Conservation (phyloP, 2,329 filamentous ascomycete genomes). For the Dothidotthia symphoricarpi region DNA sequence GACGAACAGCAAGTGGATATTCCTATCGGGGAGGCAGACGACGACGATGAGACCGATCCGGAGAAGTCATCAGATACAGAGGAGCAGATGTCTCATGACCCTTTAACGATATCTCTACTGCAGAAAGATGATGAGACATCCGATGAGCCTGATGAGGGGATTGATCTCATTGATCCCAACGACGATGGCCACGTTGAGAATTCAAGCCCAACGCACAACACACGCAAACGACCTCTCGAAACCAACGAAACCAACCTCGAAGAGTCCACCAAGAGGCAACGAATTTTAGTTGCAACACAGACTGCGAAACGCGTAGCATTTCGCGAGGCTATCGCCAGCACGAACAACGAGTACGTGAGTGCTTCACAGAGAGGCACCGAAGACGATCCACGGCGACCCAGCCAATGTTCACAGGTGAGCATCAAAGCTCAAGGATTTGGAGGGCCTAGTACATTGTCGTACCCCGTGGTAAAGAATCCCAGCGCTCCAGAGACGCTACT, state of each 20-base stretch:
- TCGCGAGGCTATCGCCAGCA: conserved; percentile 6
- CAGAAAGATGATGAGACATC: conserved; percentile 3
- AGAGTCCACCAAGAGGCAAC: conserved; percentile 15
- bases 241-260: conserved; percentile 4
- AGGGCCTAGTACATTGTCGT: conserved; percentile 56
- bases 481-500: conserved; percentile 62
- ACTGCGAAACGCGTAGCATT: conserved; percentile 12
- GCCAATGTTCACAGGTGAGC: conserved; percentile 42
- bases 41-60: conserved; percentile 27
- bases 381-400: conserved; percentile 12
- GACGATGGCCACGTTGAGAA: conserved; percentile 10
- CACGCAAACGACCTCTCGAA: conserved; percentile 23
- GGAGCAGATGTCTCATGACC: conserved; percentile 29
- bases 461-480: conserved; percentile 75
- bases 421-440: conserved; percentile 39
- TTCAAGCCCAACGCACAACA: conserved; percentile 2
- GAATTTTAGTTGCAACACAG: conserved; percentile 10
- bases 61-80: conserved; percentile 19
- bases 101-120: conserved; percentile 30
- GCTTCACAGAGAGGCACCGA: conserved; percentile 4
- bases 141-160: conserved; percentile 20
- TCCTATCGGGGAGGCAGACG: conserved; percentile 11
- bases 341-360: not conserved
- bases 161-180: conserved; percentile 17
- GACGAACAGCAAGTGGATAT: conserved; percentile 7